Percentiles rank a stretch among this genome's conserved stretches.
Evolutionary conservation across 257 asterid species (phyloP).

Genomic region (Coffea eugenioides): DNA sequence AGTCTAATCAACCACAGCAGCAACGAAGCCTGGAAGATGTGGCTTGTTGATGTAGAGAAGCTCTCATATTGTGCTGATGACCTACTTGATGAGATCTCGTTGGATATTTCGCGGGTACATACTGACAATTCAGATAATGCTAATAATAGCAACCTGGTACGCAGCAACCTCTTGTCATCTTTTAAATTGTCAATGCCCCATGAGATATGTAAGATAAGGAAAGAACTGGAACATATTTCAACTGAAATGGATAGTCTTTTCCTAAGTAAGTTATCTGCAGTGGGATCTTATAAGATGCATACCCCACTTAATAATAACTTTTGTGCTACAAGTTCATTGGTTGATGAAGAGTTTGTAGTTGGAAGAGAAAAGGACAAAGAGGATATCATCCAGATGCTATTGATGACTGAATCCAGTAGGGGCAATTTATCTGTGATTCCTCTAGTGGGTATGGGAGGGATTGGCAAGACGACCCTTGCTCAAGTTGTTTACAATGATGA

Average conservation of each 20-base stretch:
- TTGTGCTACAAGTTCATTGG: slow-evolving; percentile 25
- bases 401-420: background rate
- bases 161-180: slow-evolving; percentile 25
- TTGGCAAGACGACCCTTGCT: slow-evolving; percentile 38
- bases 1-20: slow-evolving; percentile 14
- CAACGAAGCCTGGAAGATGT: slow-evolving; percentile 34
- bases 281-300: background rate
- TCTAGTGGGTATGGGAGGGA: slow-evolving; percentile 42
- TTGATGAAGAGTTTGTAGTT: slow-evolving; percentile 20
- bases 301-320: slow-evolving; percentile 3
- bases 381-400: slow-evolving; percentile 14
- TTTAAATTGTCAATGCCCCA: slow-evolving; percentile 23
- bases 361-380: slow-evolving; percentile 30
- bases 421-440: slow-evolving; percentile 30
- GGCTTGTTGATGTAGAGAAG: slow-evolving; percentile 29
- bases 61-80: slow-evolving; percentile 32
- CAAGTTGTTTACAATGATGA: slow-evolving; percentile 25
- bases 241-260: slow-evolving; percentile 33
- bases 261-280: slow-evolving; percentile 21
- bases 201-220: slow-evolving; percentile 19
- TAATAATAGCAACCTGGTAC: slow-evolving; percentile 11
- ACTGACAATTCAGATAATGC: background rate
- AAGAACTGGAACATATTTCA: slow-evolving; percentile 26
- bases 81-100: slow-evolving; percentile 26
- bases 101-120: slow-evolving; percentile 11